Base-by-base conservation (phyloP, 2,329 filamentous ascomycete species). In the Canariomyces notabilis region DNA sequence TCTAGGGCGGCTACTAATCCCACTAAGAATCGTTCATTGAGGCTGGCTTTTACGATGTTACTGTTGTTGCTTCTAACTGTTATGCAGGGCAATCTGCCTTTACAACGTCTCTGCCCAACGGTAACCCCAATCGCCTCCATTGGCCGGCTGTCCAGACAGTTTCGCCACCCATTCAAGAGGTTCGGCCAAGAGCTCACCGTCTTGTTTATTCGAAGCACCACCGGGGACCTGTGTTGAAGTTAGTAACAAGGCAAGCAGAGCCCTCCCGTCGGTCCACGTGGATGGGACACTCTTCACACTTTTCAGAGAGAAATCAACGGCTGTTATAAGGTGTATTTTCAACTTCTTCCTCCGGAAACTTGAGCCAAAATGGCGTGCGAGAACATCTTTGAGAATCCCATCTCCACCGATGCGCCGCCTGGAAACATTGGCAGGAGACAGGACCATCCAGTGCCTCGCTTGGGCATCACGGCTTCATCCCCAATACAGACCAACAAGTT, bases 401-500 rank as follows among this genome's bases (percentile, higher is more conserved):
- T 85, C 41, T 72, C 70, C 15, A 77, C 72, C 2, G 69, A 65
- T 49, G 62, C 73, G 9, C 79, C 79, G 3, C 72, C 75, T 1
- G 58, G 69, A 0, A 63, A 67, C 22, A 74, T 85, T 39, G 43
- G 59, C 7, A 63, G 66, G 33, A 70, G 70, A 21, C 56, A 67
- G 16, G 77, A 83, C 53, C 82, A 85, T 53, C 82, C 82, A 0
- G 77, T 78, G 20, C 66, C 74, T 33, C 72, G 77, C 12, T 61
- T 70, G 18, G 78, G 77, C 5, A 69, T 84, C 32, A 61, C 57
- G 23, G 63, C 69, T 14, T 56, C 65, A 1, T 61, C 63, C 0
- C 79, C 83, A 3, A 67, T 87, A 37, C 72, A 79, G 40, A 91
- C 87, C 19, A 91, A 90, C 71, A 90, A 87, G 59, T 90, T 89